Evolutionary conservation across 345 rosid genomes (phyloP).

Genomic region (Firmiana major): DNA sequence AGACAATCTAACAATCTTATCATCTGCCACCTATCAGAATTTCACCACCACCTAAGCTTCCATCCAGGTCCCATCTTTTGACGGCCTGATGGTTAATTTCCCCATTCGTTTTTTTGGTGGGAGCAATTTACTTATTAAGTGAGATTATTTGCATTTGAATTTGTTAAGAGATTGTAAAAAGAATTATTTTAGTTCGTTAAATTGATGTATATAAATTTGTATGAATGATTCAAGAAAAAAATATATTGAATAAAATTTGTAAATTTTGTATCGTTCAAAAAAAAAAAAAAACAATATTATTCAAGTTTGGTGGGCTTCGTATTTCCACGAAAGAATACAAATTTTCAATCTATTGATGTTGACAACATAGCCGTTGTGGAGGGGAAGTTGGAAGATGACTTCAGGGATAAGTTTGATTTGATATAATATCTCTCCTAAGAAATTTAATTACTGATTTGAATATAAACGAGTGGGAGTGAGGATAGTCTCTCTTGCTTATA

Average conservation of each 20-base stretch:
- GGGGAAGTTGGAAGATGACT: conserved; percentile 9
- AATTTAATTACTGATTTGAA: neutral
- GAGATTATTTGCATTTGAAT: too few relatives aligned
- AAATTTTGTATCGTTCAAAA: too few relatives aligned
- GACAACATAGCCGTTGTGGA: neutral
- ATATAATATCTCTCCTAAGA: neutral
- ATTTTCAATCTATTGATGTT: neutral
- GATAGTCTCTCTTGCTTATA: neutral
- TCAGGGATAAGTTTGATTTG: neutral
- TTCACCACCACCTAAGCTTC: neutral
- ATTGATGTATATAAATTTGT: too few relatives aligned
- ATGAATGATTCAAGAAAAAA: too few relatives aligned
- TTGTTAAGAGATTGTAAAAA: too few relatives aligned
- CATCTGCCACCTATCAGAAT: neutral
- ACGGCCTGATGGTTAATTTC: neutral
- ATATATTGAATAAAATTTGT: too few relatives aligned
- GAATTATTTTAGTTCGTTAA: too few relatives aligned
- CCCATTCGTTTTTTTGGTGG: neutral
- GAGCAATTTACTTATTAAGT: neutral
- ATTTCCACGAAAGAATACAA: neutral
- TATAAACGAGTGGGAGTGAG: too few relatives aligned
- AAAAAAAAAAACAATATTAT: too few relatives aligned
- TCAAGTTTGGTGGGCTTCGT: too few relatives aligned
- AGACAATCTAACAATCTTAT: neutral
- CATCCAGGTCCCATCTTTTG: neutral